Conservation (phyloP, 78 protist species). For the Bigelowiella natans region DNA sequence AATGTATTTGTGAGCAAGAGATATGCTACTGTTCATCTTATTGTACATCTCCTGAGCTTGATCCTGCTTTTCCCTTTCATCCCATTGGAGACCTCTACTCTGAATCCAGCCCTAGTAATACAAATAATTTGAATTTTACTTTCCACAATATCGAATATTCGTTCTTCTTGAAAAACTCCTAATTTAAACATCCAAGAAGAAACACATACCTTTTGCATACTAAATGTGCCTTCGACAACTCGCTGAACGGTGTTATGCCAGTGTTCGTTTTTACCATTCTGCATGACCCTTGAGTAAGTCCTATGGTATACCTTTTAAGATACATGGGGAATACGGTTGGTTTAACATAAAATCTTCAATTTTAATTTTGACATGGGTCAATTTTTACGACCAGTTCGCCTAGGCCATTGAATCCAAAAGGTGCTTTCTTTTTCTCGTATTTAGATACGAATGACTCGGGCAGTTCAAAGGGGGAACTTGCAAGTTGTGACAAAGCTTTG, state of each 20-base stretch:
- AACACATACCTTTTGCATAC: not conserved
- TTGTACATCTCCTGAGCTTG: constrained; percentile 11
- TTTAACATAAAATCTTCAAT: too few relatives aligned
- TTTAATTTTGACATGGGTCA: too few relatives aligned
- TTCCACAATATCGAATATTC: too few relatives aligned
- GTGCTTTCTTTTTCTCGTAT: not conserved
- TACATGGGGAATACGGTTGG: not conserved
- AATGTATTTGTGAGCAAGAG: too few relatives aligned
- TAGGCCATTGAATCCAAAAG: constrained; percentile 31
- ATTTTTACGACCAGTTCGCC: constrained; percentile 15
- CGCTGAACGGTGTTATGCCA: constrained; percentile 29
- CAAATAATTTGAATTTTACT: not conserved
- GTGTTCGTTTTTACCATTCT: not conserved
- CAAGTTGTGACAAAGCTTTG: not conserved
- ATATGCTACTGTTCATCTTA: too few relatives aligned
- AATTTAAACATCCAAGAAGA: not conserved
- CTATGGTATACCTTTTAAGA: constrained; percentile 5
- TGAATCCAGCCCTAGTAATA: not conserved
- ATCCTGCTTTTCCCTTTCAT: constrained; percentile 14
- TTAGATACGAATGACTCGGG: not conserved
- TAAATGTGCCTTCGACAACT: constrained; percentile 30
- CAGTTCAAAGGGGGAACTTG: not conserved
- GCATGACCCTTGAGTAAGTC: constrained; percentile 7
- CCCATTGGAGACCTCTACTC: not conserved
- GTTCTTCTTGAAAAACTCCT: not conserved